Evolutionary conservation across 768 basidiomycete genomes (phyloP).

Genomic region (Steccherinum ochraceum): DNA sequence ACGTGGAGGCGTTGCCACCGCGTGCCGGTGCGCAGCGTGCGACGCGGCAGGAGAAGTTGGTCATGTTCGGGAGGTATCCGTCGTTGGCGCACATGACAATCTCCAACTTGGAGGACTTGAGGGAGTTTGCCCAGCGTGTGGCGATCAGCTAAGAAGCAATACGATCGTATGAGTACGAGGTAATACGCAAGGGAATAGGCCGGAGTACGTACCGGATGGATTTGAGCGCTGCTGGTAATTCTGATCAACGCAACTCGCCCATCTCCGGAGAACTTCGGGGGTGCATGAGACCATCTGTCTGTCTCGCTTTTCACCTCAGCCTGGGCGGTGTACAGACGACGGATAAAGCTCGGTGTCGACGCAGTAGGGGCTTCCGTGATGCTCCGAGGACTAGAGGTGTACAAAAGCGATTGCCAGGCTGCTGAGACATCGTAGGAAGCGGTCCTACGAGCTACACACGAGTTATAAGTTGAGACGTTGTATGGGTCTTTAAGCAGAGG

Average conservation of each 20-base stretch:
- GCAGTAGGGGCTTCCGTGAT: slow-evolving; percentile 15
- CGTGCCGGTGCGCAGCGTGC: slow-evolving; percentile 28
- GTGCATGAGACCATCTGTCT: slow-evolving; percentile 23
- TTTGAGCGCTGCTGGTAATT: slow-evolving; percentile 37
- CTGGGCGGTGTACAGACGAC: slow-evolving; percentile 27
- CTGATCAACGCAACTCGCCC: slow-evolving; percentile 36
- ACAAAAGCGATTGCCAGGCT: slow-evolving; percentile 24
- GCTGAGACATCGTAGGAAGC: slow-evolving; percentile 26
- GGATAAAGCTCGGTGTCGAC: slow-evolving; percentile 10
- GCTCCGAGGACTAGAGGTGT: slow-evolving; percentile 23
- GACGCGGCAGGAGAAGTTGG: slow-evolving; percentile 38
- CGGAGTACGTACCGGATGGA: slow-evolving; percentile 25
- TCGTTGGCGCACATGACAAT: slow-evolving; percentile 33
- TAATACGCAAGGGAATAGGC: too few species aligned
- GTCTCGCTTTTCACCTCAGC: slow-evolving; percentile 33
- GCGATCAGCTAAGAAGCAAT: slow-evolving; percentile 32
- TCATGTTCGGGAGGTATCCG: slow-evolving; percentile 28
- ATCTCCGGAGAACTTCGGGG: slow-evolving; percentile 38
- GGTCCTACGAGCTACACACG: slow-evolving; percentile 17
- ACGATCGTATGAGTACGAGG: background rate
- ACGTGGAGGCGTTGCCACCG: background rate
- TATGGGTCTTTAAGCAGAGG: background rate
- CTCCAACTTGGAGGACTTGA: slow-evolving; percentile 25
- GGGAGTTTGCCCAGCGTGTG: slow-evolving; percentile 37
- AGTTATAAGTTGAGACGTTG: slow-evolving; percentile 3